Evolutionary conservation across 352 stramenopile genomes (phyloP).

Genomic region (Pythium dissotocum): DNA sequence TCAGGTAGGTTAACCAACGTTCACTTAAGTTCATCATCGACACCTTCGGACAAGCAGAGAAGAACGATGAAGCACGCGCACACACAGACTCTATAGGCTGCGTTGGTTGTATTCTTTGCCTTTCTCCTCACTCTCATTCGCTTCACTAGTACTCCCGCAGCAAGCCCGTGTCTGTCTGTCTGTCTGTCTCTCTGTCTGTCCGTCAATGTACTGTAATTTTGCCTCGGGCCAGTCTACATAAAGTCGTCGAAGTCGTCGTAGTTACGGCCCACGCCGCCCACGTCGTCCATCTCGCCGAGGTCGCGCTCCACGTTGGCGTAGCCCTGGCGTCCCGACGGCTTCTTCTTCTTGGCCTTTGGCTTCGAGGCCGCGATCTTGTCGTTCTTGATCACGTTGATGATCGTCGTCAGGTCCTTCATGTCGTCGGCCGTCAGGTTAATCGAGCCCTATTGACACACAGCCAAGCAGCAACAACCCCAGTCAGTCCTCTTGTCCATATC

Average conservation of each 20-base stretch:
- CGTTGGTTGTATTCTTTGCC: no score
- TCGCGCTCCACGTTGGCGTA: constrained; percentile 80
- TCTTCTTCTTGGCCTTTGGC: constrained; percentile 88
- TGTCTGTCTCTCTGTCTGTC: no score
- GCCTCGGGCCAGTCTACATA: constrained; percentile 51
- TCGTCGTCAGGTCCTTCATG: constrained; percentile 87
- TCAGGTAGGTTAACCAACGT: no score
- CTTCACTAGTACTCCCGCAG: no score
- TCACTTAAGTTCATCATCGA: no score
- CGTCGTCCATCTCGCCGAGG: constrained; percentile 35
- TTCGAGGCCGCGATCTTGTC: constrained; percentile 84
- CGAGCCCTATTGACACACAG: constrained; percentile 37
- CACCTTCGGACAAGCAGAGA: no score
- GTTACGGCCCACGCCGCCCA: constrained; percentile 50
- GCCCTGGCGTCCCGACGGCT: constrained; percentile 71
- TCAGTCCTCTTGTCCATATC: neutral
- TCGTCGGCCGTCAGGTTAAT: constrained; percentile 79
- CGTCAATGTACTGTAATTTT: no score
- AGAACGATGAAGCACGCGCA: no score
- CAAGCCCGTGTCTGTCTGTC: no score
- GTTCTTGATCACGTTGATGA: constrained; percentile 89
- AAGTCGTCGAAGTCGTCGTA: constrained; percentile 88
- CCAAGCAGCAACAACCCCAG: no score
- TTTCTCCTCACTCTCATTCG: no score
- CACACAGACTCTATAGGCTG: no score